These are phyloP conservation scores for Solanum pinnatisectum DNA, from an alignment of 257 asterid species.

Conservation along the genomic window DNA sequence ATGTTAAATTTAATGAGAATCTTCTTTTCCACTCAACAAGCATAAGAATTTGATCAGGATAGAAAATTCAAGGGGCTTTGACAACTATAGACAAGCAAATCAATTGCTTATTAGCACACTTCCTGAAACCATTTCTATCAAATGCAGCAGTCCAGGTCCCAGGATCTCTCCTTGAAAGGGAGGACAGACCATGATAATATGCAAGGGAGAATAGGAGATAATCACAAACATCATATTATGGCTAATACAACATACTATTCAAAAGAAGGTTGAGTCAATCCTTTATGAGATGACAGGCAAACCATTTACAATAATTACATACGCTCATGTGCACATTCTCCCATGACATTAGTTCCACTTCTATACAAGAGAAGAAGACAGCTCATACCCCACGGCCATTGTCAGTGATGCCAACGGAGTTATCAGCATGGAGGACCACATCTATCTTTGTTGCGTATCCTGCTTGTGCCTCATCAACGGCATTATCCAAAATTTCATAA, in stretches of 20 bases:
- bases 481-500: slow-evolving; percentile 93
- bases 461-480: slow-evolving; percentile 96
- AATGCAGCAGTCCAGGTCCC: background rate
- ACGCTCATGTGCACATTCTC: background rate
- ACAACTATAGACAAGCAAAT: background rate
- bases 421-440: slow-evolving; percentile 62
- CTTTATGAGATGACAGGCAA: background rate
- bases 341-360: background rate
- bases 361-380: slow-evolving; percentile 2
- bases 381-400: slow-evolving; percentile 94
- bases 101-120: background rate
- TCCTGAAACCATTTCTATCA: background rate
- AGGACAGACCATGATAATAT: background rate
- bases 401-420: slow-evolving; percentile 86
- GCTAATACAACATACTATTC: background rate
- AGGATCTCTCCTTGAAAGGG: background rate
- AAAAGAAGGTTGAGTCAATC: background rate
- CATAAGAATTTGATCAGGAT: background rate
- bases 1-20: background rate
- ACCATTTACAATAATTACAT: background rate
- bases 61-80: background rate
- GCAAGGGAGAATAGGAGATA: background rate
- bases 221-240: background rate
- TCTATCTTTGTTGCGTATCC: slow-evolving; percentile 85
- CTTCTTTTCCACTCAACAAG: background rate